These are phyloP conservation scores for Serendipita indica DNA, from an alignment of 768 basidiomycete genomes.

Conservation along the genomic window DNA sequence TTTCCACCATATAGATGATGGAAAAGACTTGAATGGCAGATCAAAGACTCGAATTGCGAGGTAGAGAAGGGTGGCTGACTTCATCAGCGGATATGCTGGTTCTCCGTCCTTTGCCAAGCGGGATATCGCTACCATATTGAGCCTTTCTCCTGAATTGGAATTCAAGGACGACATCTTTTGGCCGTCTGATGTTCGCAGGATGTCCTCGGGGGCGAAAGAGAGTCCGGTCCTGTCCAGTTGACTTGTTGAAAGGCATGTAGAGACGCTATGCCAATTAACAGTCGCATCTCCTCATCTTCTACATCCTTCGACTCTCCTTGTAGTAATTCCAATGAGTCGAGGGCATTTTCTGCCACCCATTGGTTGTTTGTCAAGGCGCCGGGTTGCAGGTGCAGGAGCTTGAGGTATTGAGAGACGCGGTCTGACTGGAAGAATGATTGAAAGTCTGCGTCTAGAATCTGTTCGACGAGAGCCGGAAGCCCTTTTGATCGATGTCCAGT, in stretches of 20 bases:
- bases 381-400: too few relatives aligned
- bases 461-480: neutral
- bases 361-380: neutral
- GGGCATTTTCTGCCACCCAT: neutral
- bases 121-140: conserved; percentile 54
- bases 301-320: neutral
- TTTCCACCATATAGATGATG: conserved; percentile 63
- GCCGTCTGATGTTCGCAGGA: conserved; percentile 27
- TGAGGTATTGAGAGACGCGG: neutral
- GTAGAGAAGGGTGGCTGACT: conserved; percentile 51
- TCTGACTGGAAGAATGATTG: neutral
- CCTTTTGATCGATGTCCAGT: neutral
- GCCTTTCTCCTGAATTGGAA: conserved; percentile 29
- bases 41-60: conserved; percentile 58
- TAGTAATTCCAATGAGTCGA: too few relatives aligned
- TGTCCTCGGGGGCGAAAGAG: conserved; percentile 31
- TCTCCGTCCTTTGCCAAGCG: conserved; percentile 78
- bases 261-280: conserved; percentile 61
- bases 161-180: conserved; percentile 22
- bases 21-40: conserved; percentile 33
- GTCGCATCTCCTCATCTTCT: conserved; percentile 40
- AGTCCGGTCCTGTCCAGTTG: conserved; percentile 97
- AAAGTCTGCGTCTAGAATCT: neutral
- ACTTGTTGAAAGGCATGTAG: conserved; percentile 82
- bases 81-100: conserved; percentile 86